Conservation (phyloP, 148 eudicot species). For the Fagopyrum tataricum region DNA sequence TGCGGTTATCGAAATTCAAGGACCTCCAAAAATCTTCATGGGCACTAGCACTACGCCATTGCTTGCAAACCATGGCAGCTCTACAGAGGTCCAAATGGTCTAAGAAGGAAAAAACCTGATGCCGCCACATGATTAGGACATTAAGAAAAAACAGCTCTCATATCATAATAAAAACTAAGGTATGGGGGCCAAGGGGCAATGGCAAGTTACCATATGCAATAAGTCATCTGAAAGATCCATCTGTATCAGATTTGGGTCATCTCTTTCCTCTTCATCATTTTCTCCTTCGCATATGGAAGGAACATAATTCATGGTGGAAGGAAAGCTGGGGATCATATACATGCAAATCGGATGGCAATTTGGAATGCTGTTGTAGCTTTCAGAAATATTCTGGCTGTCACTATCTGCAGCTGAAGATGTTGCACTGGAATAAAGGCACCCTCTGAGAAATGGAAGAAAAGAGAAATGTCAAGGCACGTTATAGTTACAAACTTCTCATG, state of each 20-base stretch:
- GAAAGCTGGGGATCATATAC: slow-evolving; percentile 22
- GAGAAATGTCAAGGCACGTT: neutral
- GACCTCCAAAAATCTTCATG: slow-evolving; percentile 67
- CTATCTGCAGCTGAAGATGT: slow-evolving; percentile 23
- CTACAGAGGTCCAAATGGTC: slow-evolving; percentile 50
- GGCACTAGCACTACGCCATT: slow-evolving; percentile 58
- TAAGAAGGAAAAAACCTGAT: slow-evolving; percentile 60
- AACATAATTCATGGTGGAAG: slow-evolving; percentile 23
- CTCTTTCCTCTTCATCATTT: slow-evolving; percentile 25
- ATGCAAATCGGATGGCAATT: slow-evolving; percentile 19
- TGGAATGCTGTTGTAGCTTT: slow-evolving; percentile 15
- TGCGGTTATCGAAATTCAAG: slow-evolving; percentile 43
- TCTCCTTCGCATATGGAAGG: slow-evolving; percentile 19
- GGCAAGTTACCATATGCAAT: slow-evolving; percentile 41
- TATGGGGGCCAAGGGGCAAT: neutral
- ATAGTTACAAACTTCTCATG: neutral
- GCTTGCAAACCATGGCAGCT: slow-evolving; percentile 58
- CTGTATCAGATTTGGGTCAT: slow-evolving; percentile 32
- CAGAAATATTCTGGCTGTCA: slow-evolving; percentile 16
- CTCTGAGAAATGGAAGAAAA: slow-evolving; percentile 40
- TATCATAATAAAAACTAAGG: neutral
- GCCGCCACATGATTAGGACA: slow-evolving; percentile 5
- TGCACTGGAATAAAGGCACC: slow-evolving; percentile 24
- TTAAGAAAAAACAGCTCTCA: neutral
- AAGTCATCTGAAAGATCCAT: slow-evolving; percentile 77